Evolutionary conservation across 768 basidiomycete species (phyloP).

Genomic region (Calocybe gangraenosa): DNA sequence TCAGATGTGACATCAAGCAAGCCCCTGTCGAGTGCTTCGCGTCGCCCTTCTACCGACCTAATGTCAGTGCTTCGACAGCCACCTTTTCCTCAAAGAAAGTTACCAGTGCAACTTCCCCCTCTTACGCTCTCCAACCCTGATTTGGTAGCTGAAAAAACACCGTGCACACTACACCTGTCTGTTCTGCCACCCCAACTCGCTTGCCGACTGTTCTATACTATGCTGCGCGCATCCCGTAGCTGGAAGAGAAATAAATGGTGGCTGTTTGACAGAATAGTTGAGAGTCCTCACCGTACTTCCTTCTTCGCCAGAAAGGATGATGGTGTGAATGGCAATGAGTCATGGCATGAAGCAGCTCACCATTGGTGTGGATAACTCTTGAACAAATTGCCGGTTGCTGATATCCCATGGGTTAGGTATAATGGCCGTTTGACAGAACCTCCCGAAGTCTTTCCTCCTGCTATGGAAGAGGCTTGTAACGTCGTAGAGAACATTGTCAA

Average conservation of each 20-base stretch:
- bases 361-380: slow-evolving; percentile 52
- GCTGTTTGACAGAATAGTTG: slow-evolving; percentile 77
- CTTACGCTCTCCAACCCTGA: slow-evolving; percentile 57
- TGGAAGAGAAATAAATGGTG: slow-evolving; percentile 84
- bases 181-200: slow-evolving; percentile 74
- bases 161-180: slow-evolving; percentile 70
- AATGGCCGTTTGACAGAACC: slow-evolving; percentile 64
- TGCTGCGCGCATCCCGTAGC: slow-evolving; percentile 54
- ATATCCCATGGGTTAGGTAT: slow-evolving; percentile 49
- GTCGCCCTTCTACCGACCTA: slow-evolving; percentile 36
- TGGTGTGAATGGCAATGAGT: slow-evolving; percentile 37
- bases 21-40: slow-evolving; percentile 7
- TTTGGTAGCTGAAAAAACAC: slow-evolving; percentile 64
- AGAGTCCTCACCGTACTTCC: slow-evolving; percentile 80
- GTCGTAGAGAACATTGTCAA: slow-evolving; percentile 71
- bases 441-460: slow-evolving; percentile 53
- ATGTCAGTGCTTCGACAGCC: slow-evolving; percentile 51
- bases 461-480: slow-evolving; percentile 77
- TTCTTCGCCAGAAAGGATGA: slow-evolving; percentile 62
- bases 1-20: not conserved
- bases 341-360: slow-evolving; percentile 70
- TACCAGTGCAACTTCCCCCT: slow-evolving; percentile 46
- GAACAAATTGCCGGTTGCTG: not conserved
- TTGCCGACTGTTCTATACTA: slow-evolving; percentile 66
- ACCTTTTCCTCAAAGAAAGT: slow-evolving; percentile 35